These are phyloP conservation scores for Microsporum canis DNA, from an alignment of 2,329 filamentous ascomycete genomes.

Conservation along the genomic window DNA sequence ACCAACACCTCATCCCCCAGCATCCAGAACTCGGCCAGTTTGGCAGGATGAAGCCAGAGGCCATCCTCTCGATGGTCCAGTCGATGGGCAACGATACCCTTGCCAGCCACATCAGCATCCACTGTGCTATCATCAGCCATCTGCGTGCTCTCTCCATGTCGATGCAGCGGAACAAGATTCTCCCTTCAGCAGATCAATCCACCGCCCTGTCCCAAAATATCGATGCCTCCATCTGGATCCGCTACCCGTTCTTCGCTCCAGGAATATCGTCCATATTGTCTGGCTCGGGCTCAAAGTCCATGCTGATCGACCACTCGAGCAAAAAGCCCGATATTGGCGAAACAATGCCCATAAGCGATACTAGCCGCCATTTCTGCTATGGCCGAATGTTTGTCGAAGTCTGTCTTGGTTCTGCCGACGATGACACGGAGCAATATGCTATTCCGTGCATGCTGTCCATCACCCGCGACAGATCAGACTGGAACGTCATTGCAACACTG, in stretches of 20 bases:
- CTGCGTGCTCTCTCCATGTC: slow-evolving; percentile 65
- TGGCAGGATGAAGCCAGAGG: slow-evolving; percentile 30
- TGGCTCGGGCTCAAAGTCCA: slow-evolving; percentile 39
- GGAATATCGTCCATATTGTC: slow-evolving; percentile 61
- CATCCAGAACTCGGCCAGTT: slow-evolving; percentile 32
- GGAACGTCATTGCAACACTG: slow-evolving; percentile 59
- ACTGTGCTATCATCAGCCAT: slow-evolving; percentile 50
- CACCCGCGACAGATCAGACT: slow-evolving; percentile 56
- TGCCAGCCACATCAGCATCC: slow-evolving; percentile 38
- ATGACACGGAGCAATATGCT: slow-evolving; percentile 54
- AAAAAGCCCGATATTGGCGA: slow-evolving; percentile 45
- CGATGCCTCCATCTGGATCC: slow-evolving; percentile 70
- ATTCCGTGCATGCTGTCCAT: slow-evolving; percentile 69
- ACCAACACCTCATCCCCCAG: slow-evolving; percentile 30
- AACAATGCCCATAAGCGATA: slow-evolving; percentile 67
- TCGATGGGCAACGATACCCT: slow-evolving; percentile 36
- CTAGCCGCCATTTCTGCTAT: slow-evolving; percentile 61
- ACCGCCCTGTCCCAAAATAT: slow-evolving; percentile 60
- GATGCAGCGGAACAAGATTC: slow-evolving; percentile 71
- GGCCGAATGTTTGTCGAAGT: slow-evolving; percentile 64
- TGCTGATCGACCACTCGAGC: slow-evolving; percentile 38
- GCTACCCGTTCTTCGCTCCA: slow-evolving; percentile 61
- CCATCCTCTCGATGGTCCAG: slow-evolving; percentile 30
- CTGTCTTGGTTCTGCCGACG: slow-evolving; percentile 61
- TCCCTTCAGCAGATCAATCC: slow-evolving; percentile 55